Conservation (phyloP, 345 rosid species). For the Eucalyptus tenuipes region DNA sequence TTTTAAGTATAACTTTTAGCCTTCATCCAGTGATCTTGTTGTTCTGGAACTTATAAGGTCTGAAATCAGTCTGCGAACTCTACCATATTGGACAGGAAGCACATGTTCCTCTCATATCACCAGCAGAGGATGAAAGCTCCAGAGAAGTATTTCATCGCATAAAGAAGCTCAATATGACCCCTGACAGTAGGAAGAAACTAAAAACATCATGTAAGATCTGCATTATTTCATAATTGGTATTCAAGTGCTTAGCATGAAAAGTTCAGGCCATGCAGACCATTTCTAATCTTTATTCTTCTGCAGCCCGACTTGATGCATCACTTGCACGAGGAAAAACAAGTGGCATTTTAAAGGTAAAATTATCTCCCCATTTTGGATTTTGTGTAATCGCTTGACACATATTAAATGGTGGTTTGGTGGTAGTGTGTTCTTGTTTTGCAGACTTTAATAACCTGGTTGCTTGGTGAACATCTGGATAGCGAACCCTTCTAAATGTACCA, state of each 20-base stretch:
- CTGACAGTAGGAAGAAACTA: slow-evolving; percentile 45
- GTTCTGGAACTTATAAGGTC: not conserved
- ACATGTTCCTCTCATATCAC: slow-evolving; percentile 30
- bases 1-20: not conserved
- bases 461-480: not conserved
- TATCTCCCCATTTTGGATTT: not conserved
- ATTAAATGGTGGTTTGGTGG: not conserved
- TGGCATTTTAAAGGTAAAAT: slow-evolving; percentile 47
- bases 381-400: not conserved
- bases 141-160: slow-evolving; percentile 59
- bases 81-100: slow-evolving; percentile 40
- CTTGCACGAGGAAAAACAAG: slow-evolving; percentile 29
- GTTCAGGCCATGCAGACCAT: not conserved
- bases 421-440: not conserved
- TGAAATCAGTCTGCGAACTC: not conserved
- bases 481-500: not conserved
- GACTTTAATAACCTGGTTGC: not conserved
- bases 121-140: slow-evolving; percentile 42
- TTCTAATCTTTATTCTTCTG: not conserved
- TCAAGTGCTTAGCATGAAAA: not conserved
- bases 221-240: not conserved
- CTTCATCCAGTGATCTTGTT: not conserved
- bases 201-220: slow-evolving; percentile 52
- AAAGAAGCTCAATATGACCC: slow-evolving; percentile 49
- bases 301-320: slow-evolving; percentile 41